phyloP scores from a whole-genome alignment of 768 basidiomycete species.

The Heimioporus sp. region DNA sequence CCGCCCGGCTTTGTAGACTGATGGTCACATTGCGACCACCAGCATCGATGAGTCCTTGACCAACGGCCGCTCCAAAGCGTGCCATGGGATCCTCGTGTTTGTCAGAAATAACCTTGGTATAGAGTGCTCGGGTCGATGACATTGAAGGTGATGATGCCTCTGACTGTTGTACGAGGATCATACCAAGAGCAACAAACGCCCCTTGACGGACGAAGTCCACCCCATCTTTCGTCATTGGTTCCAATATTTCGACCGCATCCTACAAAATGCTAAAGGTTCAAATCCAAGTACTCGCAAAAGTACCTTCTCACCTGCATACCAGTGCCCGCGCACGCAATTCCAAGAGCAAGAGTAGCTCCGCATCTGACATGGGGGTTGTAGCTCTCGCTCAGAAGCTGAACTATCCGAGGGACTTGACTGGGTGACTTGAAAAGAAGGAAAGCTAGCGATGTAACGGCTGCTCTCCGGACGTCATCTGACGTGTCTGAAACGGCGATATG shows the following conservation, averaged over 20 bases:
- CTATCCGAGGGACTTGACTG: constrained; percentile 91
- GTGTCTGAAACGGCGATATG: constrained; percentile 99
- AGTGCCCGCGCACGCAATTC: constrained; percentile 96
- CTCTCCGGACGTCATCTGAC: constrained; percentile 94
- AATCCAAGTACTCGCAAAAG: not conserved
- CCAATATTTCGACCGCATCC: constrained; percentile 95
- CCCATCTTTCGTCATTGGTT: constrained; percentile 97
- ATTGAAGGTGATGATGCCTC: constrained; percentile 86
- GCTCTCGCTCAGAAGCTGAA: constrained; percentile 94
- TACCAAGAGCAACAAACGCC: constrained; percentile 91
- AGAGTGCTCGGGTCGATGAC: constrained; percentile 77
- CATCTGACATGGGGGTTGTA: constrained; percentile 99
- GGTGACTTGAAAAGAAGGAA: constrained; percentile 98
- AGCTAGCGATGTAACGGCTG: constrained; percentile 93
- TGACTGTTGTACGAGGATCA: constrained; percentile 96
- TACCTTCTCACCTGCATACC: constrained; percentile 71
- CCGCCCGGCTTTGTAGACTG: constrained; percentile 88
- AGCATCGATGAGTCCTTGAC: constrained; percentile 97
- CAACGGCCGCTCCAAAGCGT: constrained; percentile 93
- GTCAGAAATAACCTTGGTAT: constrained; percentile 86
- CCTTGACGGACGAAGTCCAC: constrained; percentile 99
- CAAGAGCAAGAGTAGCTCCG: constrained; percentile 93
- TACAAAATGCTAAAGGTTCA: constrained; percentile 28
- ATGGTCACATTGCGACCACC: constrained; percentile 97
- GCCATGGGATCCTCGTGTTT: constrained; percentile 99